These are phyloP conservation scores for Cystobasidium onofrii DNA, from an alignment of 768 basidiomycete species.

Conservation along the genomic window DNA sequence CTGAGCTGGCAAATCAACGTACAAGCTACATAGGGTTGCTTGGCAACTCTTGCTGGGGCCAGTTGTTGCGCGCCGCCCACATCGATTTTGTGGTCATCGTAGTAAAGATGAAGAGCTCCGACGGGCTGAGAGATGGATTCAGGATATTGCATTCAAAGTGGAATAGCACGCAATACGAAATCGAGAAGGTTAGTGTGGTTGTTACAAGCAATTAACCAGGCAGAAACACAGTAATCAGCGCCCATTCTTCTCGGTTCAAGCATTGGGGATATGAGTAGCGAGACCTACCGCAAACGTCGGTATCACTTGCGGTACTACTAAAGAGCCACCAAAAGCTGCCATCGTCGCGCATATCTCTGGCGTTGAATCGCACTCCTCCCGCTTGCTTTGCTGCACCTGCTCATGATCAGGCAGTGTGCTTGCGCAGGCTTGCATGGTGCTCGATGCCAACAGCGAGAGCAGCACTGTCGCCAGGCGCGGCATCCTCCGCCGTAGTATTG, in stretches of 20 bases:
- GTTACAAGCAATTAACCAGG: not conserved
- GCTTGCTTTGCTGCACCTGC: not conserved
- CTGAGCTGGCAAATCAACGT: not conserved
- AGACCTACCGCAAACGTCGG: not conserved
- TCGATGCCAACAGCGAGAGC: not conserved
- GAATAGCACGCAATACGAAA: no score
- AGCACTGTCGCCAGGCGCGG: not conserved
- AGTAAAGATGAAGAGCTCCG: constrained; percentile 13
- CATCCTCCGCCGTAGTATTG: not conserved
- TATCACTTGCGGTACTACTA: constrained; percentile 16
- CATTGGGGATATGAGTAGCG: not conserved
- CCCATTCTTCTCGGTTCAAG: no score
- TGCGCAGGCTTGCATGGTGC: not conserved
- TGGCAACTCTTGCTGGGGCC: constrained; percentile 12
- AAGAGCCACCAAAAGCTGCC: constrained; percentile 9
- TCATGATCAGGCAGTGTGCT: not conserved
- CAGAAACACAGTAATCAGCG: not conserved
- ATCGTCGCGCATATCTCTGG: constrained; percentile 11
- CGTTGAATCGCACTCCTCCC: not conserved
- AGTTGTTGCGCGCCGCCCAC: constrained; percentile 26
- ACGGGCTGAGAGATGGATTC: not conserved
- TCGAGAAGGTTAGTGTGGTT: not conserved
- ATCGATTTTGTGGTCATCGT: constrained; percentile 20
- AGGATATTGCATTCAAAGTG: no score
- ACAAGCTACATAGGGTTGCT: constrained; percentile 16